phyloP scores from a whole-genome alignment of 371 early-diverging fungal genomes.

The Mortierella sp. region DNA sequence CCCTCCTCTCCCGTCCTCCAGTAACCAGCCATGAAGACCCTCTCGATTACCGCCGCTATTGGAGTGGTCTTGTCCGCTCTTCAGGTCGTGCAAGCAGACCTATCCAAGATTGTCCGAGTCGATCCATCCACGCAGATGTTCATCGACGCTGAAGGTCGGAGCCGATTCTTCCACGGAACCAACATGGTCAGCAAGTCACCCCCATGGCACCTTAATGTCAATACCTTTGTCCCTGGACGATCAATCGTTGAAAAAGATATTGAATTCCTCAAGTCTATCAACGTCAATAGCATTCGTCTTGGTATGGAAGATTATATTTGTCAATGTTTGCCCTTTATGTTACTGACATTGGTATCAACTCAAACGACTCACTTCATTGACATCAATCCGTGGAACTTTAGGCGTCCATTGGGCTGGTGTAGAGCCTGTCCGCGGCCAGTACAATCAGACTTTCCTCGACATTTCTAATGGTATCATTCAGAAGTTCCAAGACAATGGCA shows the following conservation, averaged over 20 bases:
- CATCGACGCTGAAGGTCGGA: slow-evolving; percentile 54
- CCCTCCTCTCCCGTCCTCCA: not conserved
- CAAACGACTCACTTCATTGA: not conserved
- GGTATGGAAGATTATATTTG: slow-evolving; percentile 21
- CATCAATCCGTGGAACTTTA: not conserved
- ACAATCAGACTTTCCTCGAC: slow-evolving; percentile 64
- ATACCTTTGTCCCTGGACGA: slow-evolving; percentile 53
- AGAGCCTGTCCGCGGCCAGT: slow-evolving; percentile 67
- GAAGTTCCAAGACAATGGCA: slow-evolving; percentile 60
- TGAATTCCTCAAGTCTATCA: slow-evolving; percentile 57
- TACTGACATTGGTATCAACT: not conserved
- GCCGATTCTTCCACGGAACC: slow-evolving; percentile 62
- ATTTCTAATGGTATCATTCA: slow-evolving; percentile 60
- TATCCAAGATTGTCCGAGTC: slow-evolving; percentile 57
- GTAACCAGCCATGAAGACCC: slow-evolving; percentile 26
- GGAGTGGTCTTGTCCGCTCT: slow-evolving; percentile 16
- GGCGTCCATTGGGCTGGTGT: slow-evolving; percentile 70
- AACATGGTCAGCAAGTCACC: slow-evolving; percentile 60
- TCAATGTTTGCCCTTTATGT: no score
- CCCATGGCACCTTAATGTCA: slow-evolving; percentile 57
- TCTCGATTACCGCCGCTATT: slow-evolving; percentile 29
- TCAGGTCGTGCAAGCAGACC: slow-evolving; percentile 24
- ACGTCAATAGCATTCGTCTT: slow-evolving; percentile 64
- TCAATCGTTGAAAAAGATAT: slow-evolving; percentile 67
- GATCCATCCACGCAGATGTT: slow-evolving; percentile 54